Base-by-base conservation (phyloP, 352 stramenopile genomes). In the Pythium chondricola region DNA sequence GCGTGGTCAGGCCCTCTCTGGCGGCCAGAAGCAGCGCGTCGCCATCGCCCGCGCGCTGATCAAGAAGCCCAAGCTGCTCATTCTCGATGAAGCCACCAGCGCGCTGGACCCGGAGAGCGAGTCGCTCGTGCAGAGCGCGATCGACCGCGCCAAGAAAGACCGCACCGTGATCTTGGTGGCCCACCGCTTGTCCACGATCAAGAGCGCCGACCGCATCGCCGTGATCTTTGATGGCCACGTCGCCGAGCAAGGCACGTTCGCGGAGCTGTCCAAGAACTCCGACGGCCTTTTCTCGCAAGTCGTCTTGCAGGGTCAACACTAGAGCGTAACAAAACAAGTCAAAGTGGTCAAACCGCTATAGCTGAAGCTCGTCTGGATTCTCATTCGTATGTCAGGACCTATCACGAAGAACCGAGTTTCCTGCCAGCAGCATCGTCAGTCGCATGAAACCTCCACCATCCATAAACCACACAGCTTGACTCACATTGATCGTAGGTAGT, bases 151-250 rank as follows among this genome's bases (percentile, higher is more conserved):
- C 57, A 89, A 93, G 56, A 65, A 72, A 33, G 76, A 87, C 36
- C 77, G 95, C n/a, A 99, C 96, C 0, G 89, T 97, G 29, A 71
- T 99, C 33, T 74, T 98, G 14, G 97, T 99, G 58, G 96, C 97
- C 13, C 97, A 99, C 63, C 80, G 97, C 22, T 61, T 99, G 26
- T 88, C 85, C 37, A 98, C 92, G 14, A 96, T 98, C 63, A 84
- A 91, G 64, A 87, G 85, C 39, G 85, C 85, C 4, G 90, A 97
- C 48, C 69, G 86, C 46, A 97, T 97, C 56, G 68, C 92, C 56
- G 88, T 97, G 6, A 83, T 97, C 37, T 75, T 90, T 21, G 66
- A 95, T 32, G 88, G 89, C 13, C 53, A 65, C 27, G 73, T 98
- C 27, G 76, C 91, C 9, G 90, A 97, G 52, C 59, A 93, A 48